Percentiles rank a stretch among this genome's conserved stretches.
These are phyloP conservation scores for Dactylella cylindrospora DNA, from an alignment of 2,329 filamentous ascomycete genomes.

Conservation along the genomic window DNA sequence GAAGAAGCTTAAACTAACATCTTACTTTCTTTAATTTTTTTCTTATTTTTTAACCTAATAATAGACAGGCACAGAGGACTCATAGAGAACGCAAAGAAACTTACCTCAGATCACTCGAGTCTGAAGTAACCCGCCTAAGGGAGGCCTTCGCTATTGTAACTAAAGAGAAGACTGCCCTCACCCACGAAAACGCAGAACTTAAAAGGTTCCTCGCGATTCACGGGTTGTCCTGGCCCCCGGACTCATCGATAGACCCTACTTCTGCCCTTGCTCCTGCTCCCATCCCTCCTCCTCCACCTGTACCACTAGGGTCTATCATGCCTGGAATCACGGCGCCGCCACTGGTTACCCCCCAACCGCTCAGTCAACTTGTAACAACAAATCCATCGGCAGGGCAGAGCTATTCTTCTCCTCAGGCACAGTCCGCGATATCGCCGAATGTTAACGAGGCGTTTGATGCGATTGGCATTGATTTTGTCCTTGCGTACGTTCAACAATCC, in stretches of 20 bases:
- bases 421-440: slow-evolving; percentile 21
- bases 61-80: slow-evolving; percentile 92
- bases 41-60: slow-evolving; percentile 52
- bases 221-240: slow-evolving; percentile 59
- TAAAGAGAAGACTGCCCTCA: slow-evolving; percentile 73
- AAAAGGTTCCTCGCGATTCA: slow-evolving; percentile 63
- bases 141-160: slow-evolving; percentile 75
- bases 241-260: slow-evolving; percentile 45
- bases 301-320: slow-evolving; percentile 40
- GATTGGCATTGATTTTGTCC: slow-evolving; percentile 83
- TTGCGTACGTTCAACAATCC: slow-evolving; percentile 69
- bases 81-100: slow-evolving; percentile 95
- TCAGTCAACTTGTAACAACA: slow-evolving; percentile 30
- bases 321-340: slow-evolving; percentile 43
- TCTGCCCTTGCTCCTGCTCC: slow-evolving; percentile 38
- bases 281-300: slow-evolving; percentile 40
- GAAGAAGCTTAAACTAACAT: slow-evolving; percentile 36
- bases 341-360: slow-evolving; percentile 48
- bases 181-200: slow-evolving; percentile 77
- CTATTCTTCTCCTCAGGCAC: slow-evolving; percentile 27
- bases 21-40: slow-evolving; percentile 16
- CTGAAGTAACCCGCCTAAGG: slow-evolving; percentile 84
- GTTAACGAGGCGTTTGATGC: slow-evolving; percentile 70
- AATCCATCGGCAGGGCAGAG: slow-evolving; percentile 30
- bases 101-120: slow-evolving; percentile 91